These are phyloP conservation scores for Fusarium bactridioides DNA, from an alignment of 2,329 filamentous ascomycete species.

Conservation along the genomic window DNA sequence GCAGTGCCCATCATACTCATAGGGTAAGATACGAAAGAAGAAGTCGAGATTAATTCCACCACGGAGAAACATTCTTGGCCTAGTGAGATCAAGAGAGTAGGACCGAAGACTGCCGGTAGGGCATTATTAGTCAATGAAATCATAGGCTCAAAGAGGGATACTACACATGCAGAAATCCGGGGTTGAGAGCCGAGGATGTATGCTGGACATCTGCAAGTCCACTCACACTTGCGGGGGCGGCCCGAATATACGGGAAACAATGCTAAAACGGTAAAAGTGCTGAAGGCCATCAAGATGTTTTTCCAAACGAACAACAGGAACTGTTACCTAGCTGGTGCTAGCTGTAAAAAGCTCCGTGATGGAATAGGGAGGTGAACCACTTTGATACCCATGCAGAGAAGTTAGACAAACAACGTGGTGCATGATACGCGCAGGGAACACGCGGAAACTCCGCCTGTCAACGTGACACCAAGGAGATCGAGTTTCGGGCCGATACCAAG, in stretches of 20 bases:
- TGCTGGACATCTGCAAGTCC: neutral
- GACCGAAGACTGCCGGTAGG: neutral
- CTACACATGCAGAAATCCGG: neutral
- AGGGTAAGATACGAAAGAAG: neutral
- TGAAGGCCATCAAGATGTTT: neutral
- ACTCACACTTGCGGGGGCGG: constrained; percentile 14
- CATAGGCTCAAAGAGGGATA: neutral
- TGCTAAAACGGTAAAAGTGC: neutral
- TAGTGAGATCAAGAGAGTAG: neutral
- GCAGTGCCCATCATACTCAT: accelerated
- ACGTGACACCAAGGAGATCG: constrained; percentile 2
- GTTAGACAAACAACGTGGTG: neutral
- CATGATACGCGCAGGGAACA: neutral
- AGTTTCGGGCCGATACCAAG: constrained; percentile 18
- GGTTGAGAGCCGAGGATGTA: neutral
- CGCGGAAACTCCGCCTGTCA: constrained; percentile 20
- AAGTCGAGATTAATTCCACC: neutral
- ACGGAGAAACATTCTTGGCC: neutral
- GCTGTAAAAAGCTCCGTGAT: constrained; percentile 1
- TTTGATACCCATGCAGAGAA: neutral
- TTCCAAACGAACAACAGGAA: neutral
- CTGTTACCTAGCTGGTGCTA: neutral
- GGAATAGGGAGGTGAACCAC: constrained; percentile 1
- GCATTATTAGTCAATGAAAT: neutral
- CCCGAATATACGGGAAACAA: constrained; percentile 1